Evolutionary conservation across 371 early-diverging fungal genomes (phyloP).

Genomic region (Funneliformis caledonium): DNA sequence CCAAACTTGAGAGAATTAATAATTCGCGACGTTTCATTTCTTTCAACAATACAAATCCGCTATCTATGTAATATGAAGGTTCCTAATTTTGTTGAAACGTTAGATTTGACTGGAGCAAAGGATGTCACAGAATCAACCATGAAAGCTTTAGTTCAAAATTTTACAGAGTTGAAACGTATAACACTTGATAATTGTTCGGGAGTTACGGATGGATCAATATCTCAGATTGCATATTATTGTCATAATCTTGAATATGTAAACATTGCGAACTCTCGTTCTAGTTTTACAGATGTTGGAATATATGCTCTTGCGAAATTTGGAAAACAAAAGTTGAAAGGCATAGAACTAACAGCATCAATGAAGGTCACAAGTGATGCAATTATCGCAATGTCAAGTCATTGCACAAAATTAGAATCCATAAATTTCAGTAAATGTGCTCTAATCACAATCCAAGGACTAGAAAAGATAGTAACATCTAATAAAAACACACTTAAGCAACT

Average conservation of each 20-base stretch:
- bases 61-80: background rate
- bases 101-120: background rate
- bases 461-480: background rate
- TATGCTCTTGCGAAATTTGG: constrained; percentile 12
- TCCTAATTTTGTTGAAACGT: background rate
- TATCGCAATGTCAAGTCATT: background rate
- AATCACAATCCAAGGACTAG: background rate
- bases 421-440: constrained; percentile 15
- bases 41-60: constrained; percentile 14
- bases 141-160: constrained; percentile 11
- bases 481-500: background rate
- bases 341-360: background rate
- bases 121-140: background rate
- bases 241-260: background rate
- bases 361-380: background rate
- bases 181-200: constrained; percentile 17
- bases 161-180: background rate
- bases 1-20: constrained; percentile 8
- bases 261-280: constrained; percentile 2
- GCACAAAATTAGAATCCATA: constrained; percentile 4
- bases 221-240: constrained; percentile 22
- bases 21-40: background rate
- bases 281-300: background rate
- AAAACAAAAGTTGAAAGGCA: background rate
- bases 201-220: background rate